These are phyloP conservation scores for Pyrenochaeta sp. DNA, from an alignment of 2,329 filamentous ascomycete species.

Conservation along the genomic window DNA sequence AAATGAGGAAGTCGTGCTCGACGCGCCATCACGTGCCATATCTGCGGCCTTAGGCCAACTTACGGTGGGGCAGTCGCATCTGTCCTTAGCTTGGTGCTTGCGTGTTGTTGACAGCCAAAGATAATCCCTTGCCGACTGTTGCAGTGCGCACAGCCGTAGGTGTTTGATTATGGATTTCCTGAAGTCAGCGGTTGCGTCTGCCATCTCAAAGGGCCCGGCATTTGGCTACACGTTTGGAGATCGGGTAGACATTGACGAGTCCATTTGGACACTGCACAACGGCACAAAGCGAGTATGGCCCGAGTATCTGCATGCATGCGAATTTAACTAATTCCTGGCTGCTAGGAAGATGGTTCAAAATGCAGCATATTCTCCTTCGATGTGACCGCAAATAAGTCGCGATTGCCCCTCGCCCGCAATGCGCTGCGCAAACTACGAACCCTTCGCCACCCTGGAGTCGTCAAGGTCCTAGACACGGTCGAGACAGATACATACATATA, in stretches of 20 bases:
- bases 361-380: constrained; percentile 99
- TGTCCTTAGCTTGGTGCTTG: constrained; percentile 20
- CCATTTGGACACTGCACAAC: constrained; percentile 96
- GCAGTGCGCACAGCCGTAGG: neutral
- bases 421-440: constrained; percentile 93
- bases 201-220: constrained; percentile 91
- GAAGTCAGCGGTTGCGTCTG: constrained; percentile 95
- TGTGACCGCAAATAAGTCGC: constrained; percentile 77
- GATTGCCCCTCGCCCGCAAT: constrained; percentile 87
- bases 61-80: constrained; percentile 24
- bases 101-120: too few species aligned
- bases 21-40: constrained; percentile 21
- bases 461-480: constrained; percentile 92
- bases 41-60: constrained; percentile 3
- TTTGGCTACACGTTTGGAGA: constrained; percentile 95
- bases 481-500: constrained; percentile 98
- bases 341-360: constrained; percentile 87
- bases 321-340: constrained; percentile 27
- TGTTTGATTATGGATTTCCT: constrained; percentile 84
- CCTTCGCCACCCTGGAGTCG: constrained; percentile 89
- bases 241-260: constrained; percentile 87
- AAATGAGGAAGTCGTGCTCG: neutral
- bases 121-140: too few species aligned
- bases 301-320: constrained; percentile 16
- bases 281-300: constrained; percentile 81